These are phyloP conservation scores for Botrytis medusae DNA, from an alignment of 2,329 filamentous ascomycete genomes.

Conservation along the genomic window DNA sequence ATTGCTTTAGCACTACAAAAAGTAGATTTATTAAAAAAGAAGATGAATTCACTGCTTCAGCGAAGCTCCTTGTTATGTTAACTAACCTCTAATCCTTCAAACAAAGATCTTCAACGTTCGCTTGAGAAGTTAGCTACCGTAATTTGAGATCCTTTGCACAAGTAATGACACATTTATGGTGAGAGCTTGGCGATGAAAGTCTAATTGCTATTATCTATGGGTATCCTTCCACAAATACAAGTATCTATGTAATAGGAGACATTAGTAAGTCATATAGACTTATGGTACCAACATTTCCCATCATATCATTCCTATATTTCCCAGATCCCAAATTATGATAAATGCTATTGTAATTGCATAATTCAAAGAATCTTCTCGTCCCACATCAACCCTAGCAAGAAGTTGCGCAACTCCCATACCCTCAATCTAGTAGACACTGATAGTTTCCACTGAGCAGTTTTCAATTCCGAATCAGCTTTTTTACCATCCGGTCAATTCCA, in stretches of 20 bases:
- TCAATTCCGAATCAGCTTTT: slow-evolving; percentile 31
- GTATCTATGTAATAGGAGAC: background rate
- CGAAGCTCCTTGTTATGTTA: too few species aligned
- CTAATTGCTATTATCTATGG: background rate
- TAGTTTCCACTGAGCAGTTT: background rate
- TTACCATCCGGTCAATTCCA: slow-evolving; percentile 39
- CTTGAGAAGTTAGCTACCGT: background rate
- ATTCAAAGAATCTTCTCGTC: background rate
- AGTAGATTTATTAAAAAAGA: too few species aligned
- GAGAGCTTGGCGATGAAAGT: background rate
- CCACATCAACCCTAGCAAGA: background rate
- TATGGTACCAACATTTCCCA: background rate
- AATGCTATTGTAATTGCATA: background rate
- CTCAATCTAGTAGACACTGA: background rate
- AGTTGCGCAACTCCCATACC: fast-evolving
- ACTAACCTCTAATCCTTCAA: too few species aligned
- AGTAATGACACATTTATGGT: background rate
- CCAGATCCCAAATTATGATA: background rate
- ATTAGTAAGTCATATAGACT: background rate
- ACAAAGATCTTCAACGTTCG: too few species aligned
- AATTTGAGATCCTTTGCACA: background rate
- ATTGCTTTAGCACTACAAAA: too few species aligned
- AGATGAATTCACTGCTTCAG: background rate
- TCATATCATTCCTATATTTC: background rate
- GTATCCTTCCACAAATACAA: background rate